Conservation (phyloP, 2,329 filamentous ascomycete species). For the Teratosphaeria pseudoeucalypti region DNA sequence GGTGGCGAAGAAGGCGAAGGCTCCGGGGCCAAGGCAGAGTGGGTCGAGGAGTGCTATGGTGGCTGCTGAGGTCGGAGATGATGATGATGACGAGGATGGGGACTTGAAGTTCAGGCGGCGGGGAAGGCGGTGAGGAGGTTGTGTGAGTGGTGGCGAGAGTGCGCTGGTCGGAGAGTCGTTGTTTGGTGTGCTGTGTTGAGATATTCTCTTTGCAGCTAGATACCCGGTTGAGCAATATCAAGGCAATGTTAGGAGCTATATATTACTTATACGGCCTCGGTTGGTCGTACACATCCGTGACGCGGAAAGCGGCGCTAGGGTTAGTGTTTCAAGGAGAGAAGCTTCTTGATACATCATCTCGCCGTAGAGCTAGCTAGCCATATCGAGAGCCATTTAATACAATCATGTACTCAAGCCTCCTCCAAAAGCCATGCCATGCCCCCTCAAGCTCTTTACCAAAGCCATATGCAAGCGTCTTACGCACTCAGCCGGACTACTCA, state of each 20-base stretch:
- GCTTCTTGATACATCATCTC: background rate
- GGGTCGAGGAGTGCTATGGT: conserved; percentile 6
- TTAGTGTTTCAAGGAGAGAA: background rate
- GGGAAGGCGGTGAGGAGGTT: background rate
- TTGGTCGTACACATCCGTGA: background rate
- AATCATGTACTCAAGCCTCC: background rate
- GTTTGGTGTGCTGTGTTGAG: background rate
- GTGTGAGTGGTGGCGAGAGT: background rate
- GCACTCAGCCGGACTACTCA: background rate
- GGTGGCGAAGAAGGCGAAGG: conserved; percentile 23
- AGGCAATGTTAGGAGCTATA: background rate
- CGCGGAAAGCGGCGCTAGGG: background rate
- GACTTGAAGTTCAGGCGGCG: conserved; percentile 42
- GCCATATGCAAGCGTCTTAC: background rate
- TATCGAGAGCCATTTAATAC: background rate
- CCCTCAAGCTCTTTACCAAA: background rate
- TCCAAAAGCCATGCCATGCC: background rate
- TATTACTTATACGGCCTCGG: background rate
- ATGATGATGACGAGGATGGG: conserved; percentile 41
- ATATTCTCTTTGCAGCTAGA: background rate
- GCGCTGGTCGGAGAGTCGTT: background rate
- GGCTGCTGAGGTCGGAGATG: conserved; percentile 4
- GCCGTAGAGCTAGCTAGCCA: background rate
- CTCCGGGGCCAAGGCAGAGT: conserved; percentile 17
- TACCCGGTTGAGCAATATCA: background rate